Conservation (phyloP, 129 eudicot genomes). For the Artemisia annua region DNA sequence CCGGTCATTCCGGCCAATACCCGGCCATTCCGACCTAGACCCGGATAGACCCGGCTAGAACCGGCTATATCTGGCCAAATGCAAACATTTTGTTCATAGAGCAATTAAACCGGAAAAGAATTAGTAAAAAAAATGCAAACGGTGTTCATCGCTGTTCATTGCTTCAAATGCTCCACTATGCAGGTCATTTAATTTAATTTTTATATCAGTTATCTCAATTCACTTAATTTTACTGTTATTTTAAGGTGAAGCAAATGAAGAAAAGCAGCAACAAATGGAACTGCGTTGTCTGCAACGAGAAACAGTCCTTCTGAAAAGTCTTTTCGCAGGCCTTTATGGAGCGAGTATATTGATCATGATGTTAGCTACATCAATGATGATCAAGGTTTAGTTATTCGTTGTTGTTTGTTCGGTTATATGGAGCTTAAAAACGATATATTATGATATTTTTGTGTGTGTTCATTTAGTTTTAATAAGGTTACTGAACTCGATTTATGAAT, state of each 20-base stretch:
- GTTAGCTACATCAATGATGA: not conserved
- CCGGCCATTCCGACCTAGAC: too few relatives aligned
- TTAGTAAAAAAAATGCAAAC: conserved; percentile 42
- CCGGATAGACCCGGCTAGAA: too few relatives aligned
- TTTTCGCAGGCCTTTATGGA: conserved; percentile 67
- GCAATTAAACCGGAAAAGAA: too few relatives aligned
- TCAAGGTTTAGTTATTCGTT: conserved; percentile 3
- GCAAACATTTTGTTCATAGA: too few relatives aligned
- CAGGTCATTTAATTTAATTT: conserved; percentile 43
- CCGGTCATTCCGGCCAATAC: too few relatives aligned
- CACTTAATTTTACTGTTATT: too few relatives aligned
- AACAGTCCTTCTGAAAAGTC: conserved; percentile 71
- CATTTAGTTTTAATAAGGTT: too few relatives aligned
- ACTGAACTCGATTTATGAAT: too few relatives aligned
- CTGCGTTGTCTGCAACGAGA: conserved; percentile 80
- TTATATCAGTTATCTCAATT: not conserved
- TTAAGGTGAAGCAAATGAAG: conserved; percentile 91
- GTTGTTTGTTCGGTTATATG: not conserved
- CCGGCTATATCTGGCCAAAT: too few relatives aligned
- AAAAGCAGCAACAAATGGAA: conserved; percentile 91
- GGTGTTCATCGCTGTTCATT: conserved; percentile 78
- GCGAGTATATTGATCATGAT: conserved; percentile 51
- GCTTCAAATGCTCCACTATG: conserved; percentile 89
- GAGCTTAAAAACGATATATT: conserved; percentile 1
- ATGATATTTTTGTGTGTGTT: not conserved